Evolutionary conservation across 441 rosid species (phyloP), one percentile per base, ranked within the genome.

Genomic region (Erodium moschatum): DNA sequence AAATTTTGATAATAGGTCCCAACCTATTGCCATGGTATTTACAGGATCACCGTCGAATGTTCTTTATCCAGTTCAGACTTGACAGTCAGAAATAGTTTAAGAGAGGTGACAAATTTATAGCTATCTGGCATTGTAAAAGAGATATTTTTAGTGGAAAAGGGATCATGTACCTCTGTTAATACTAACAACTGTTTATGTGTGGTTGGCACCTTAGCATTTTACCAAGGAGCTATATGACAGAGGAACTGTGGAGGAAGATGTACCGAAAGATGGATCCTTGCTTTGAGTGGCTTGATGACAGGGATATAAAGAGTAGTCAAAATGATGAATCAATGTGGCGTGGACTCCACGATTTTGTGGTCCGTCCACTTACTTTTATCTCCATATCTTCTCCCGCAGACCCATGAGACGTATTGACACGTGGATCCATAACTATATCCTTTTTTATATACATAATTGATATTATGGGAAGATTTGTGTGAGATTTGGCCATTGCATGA

Each of bases 301-400:
- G 68, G 81, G 76, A 35, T 68, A 71, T 65, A 73, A 67, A 67
- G 77, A 54, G 24, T 66, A 21, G 18, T 64, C 56, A 21, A 54
- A 60, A 81, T 70, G 69, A 69, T 35, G 63, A 70, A 73, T 68
- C 67, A 66, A 33, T n/a, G 75, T 84, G 85, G 81, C 70, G 79
- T 83, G 92, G 86, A 86, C 69, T 65, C 82, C 93, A 87, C 87
- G 75, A 77, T 73, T 73, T 73, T 76, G 73, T 84, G 86, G 84
- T 68, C 85, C 68, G 70, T 68, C 83, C 93, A 82, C 89, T 85
- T 56, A 18, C 67, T 70, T 68, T 64, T 68, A 18, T 44, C 66
- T 35, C 68, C 66, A 18, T 19, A 8, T 13, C 24, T 38, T 24
- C 27, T 24, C 27, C 24, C 67, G 5, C 19, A 10, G 21, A 21